Base-by-base conservation (phyloP, 2,329 filamentous ascomycete species). In the Trichoderma simmonsii region DNA sequence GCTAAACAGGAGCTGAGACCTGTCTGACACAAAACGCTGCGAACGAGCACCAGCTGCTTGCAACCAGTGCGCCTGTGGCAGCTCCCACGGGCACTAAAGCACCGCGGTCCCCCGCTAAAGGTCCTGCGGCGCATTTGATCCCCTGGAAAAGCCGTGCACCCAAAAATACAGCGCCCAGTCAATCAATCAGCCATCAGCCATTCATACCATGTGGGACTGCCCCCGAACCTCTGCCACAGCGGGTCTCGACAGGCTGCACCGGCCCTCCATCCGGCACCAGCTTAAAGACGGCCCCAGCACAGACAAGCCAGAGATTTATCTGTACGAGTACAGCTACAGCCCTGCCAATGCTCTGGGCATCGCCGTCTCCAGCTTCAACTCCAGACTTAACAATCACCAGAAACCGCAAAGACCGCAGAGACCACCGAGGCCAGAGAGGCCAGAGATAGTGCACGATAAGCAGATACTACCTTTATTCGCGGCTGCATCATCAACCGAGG, bases 361-460 rank as follows among this genome's bases (percentile, higher is more conserved):
- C 57, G 57, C 59, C 30, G 12, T 67, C 34, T 60, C 57, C 57
- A 18, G 21, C 60, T 26, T 39, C 48, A 32, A 21, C 43, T 51
- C 18, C 28, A 72, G 54, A 24, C 65, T 75, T 75, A 68, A 75
- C 15, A 9, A n/a, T 7, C 62, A 30, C 34, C 64, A 30, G 30
- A 77, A 75, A 75, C 73, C 36, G 77, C 79, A 36, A 74, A 75
- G 73, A 76, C 48, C 74, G 14, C 64, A 30, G n/a, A 77, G 75
- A 75, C 73, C 36, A 76, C 79, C 36, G 80, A 79, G 80, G 68
- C 76, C 80, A 77, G 78, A 21, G 43, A 48, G 18, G 43, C 43
- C n/a, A 12, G 18, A 51, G n/a, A 51, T n/a, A 51, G n/a, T 21
- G 9, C 43, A 51, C 43, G 43, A 51, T 51, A 21, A 21, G 43